Base-by-base conservation (phyloP, 192 early-diverging fungal species). In the Entophlyctis luteolus region DNA sequence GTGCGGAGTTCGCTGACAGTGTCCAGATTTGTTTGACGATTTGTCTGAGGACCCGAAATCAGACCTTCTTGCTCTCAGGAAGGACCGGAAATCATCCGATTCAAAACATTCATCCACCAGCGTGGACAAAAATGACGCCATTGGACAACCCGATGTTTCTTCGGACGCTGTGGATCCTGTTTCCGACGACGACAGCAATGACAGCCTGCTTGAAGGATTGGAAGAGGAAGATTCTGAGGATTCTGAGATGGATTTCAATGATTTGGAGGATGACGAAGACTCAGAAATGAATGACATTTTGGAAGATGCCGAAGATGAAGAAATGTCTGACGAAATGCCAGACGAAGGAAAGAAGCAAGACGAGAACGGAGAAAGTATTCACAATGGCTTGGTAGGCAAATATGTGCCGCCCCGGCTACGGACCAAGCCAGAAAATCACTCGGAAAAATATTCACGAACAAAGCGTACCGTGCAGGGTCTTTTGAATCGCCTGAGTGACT, bases 391-490 rank as follows among this genome's bases (percentile, higher is more conserved):
- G 10, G 27, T 55, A 23, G 72, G 72, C 18, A 91, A 90, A 74
- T 98, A 98, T 63, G 74, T 97, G 20, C 96, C 96, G 23, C 95
- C 96, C 36, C 88, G 93, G 49, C 78, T 98, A 20, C 89, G 94
- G 50, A 77, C 68, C 16, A 62, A 84, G 27, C 66, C 56, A 34
- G 37, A 34, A 35, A 67, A 56, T 29, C 84, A 89, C 45, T 80
- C 75, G 28, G 93, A 95, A 74, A 81, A 86, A n/a, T 79, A 88
- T 31, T 73, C 81, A 2, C 84, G 90, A 12, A 79, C 97, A 4
- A 88, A 93, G 56, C 81, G 88, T 27, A 86, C 86, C 49, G 62
- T 96, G 1, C 91, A 94, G 70, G 96, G 96, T 59, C 84, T 90
- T 55, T 77, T 96, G 5, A 98, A 98, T 77, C 88, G 81, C 76